phyloP scores from a whole-genome alignment of 352 stramenopile species.

The Phytophthora pluvialis region DNA sequence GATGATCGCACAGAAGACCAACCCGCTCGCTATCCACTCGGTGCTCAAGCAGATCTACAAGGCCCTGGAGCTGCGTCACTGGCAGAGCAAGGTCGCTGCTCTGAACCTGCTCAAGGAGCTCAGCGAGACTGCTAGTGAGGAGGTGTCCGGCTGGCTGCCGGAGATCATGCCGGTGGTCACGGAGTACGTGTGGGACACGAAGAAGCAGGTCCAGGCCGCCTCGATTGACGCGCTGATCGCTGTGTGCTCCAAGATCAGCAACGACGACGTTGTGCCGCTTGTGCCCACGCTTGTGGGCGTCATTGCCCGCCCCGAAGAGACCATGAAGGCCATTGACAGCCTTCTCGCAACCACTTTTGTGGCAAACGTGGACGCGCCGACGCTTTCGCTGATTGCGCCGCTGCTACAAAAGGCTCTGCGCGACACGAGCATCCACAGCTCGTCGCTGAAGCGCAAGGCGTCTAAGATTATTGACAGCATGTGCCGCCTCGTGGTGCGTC shows the following conservation, averaged over 20 bases:
- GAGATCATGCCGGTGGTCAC: conserved; percentile 92
- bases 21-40: conserved; percentile 63
- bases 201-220: conserved; percentile 91
- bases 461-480: conserved; percentile 95
- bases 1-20: conserved; percentile 51
- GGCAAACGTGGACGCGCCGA: conserved; percentile 90
- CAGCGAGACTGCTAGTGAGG: conserved; percentile 60
- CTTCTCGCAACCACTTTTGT: conserved; percentile 94
- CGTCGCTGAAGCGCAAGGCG: conserved; percentile 91
- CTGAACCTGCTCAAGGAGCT: conserved; percentile 85
- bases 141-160: conserved; percentile 84
- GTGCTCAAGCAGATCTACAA: conserved; percentile 69
- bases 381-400: conserved; percentile 91
- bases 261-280: conserved; percentile 90
- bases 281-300: conserved; percentile 92
- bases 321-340: conserved; percentile 90
- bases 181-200: conserved; percentile 94
- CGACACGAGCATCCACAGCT: conserved; percentile 92
- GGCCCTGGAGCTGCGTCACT: conserved; percentile 67
- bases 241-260: conserved; percentile 90
- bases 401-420: conserved; percentile 91
- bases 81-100: conserved; percentile 89
- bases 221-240: conserved; percentile 74
- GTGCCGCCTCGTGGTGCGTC: conserved; percentile 87
- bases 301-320: conserved; percentile 92